These are phyloP conservation scores for Eruca vesicaria DNA, from an alignment of 441 rosid genomes.

Conservation along the genomic window DNA sequence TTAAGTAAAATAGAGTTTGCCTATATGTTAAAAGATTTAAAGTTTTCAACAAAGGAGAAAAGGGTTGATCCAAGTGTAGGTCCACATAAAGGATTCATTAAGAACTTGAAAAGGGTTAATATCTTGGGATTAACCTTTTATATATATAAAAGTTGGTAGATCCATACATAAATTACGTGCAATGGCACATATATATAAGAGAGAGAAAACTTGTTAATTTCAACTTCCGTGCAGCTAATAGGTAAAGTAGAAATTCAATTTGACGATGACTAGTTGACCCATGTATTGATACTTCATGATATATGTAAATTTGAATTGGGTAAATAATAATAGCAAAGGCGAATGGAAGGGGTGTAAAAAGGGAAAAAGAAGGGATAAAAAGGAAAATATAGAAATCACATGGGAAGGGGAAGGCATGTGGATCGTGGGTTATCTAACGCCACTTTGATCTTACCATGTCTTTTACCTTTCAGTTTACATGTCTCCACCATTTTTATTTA, in stretches of 20 bases:
- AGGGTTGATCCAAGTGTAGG: constrained; percentile 14
- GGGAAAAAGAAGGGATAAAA: constrained; percentile 11
- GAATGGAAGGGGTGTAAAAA: background rate
- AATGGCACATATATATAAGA: background rate
- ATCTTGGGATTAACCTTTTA: constrained; percentile 7
- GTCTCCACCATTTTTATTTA: constrained; percentile 39
- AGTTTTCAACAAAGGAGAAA: constrained; percentile 1
- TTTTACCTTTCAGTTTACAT: constrained; percentile 54
- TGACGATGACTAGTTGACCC: background rate
- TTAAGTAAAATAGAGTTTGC: constrained; percentile 5
- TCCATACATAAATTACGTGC: background rate
- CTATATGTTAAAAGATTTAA: constrained; percentile 16
- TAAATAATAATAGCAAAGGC: background rate
- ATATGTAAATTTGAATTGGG: background rate
- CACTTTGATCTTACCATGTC: constrained; percentile 53
- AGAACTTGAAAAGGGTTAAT: constrained; percentile 5
- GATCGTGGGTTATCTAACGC: constrained; percentile 60
- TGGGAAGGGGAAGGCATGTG: constrained; percentile 46
- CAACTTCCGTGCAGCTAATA: background rate
- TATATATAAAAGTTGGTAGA: constrained; percentile 13
- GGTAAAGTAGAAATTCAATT: background rate
- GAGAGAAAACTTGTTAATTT: background rate
- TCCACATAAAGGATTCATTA: constrained; percentile 13
- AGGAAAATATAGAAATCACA: constrained; percentile 12
- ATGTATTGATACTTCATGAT: background rate